These are phyloP conservation scores for Coemansia sp. DNA, from an alignment of 192 early-diverging fungal species.

Conservation along the genomic window DNA sequence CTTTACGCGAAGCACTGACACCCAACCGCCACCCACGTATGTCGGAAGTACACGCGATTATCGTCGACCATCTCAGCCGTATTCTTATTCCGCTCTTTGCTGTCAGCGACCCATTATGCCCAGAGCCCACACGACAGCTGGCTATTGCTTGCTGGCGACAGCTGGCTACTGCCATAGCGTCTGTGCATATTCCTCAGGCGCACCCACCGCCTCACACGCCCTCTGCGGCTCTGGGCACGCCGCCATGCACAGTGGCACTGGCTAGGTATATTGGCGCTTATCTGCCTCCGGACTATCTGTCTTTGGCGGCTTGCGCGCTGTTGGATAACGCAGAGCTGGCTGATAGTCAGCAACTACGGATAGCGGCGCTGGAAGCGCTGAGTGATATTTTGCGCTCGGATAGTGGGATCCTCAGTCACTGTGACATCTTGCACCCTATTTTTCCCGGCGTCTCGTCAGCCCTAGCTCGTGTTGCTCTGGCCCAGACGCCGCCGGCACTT, in stretches of 20 bases:
- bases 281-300: constrained; percentile 31
- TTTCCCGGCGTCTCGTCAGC: constrained; percentile 41
- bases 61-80: constrained; percentile 35
- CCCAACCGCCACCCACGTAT: constrained; percentile 8
- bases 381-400: not conserved
- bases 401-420: not conserved
- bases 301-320: constrained; percentile 30
- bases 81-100: constrained; percentile 22
- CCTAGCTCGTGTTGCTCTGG: constrained; percentile 29
- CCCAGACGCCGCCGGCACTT: constrained; percentile 13
- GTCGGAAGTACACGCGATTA: constrained; percentile 22
- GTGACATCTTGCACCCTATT: not conserved
- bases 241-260: not conserved
- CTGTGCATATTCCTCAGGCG: constrained; percentile 26
- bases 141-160: constrained; percentile 36
- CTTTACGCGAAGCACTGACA: constrained; percentile 17
- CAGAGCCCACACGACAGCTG: constrained; percentile 21
- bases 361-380: constrained; percentile 24
- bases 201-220: not conserved
- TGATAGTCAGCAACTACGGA: constrained; percentile 12
- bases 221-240: not conserved
- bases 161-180: not conserved
- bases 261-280: constrained; percentile 7
- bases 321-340: constrained; percentile 37
- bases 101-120: not conserved